Conservation (phyloP, 306 rosid species). For the Medicago arabica region DNA sequence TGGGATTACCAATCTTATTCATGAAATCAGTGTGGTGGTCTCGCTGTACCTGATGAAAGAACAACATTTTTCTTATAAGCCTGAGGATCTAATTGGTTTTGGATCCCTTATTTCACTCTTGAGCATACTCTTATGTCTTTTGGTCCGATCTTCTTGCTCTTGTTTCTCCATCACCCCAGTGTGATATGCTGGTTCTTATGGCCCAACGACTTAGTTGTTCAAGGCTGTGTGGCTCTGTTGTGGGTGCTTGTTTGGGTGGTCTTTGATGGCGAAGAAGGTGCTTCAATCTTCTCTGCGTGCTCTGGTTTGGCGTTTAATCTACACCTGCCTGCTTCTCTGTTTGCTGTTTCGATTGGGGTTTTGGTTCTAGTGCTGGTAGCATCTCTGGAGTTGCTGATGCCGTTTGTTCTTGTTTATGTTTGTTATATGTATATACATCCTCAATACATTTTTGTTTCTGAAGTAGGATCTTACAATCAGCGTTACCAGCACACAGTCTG, state of each 20-base stretch:
- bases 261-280: not conserved
- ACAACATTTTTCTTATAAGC: not conserved
- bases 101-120: too few species aligned
- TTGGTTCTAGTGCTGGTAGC: constrained; percentile 12
- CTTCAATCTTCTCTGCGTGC: constrained; percentile 1
- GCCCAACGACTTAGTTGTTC: not conserved
- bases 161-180: not conserved
- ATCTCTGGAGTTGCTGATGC: not conserved
- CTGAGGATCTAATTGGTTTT: not conserved
- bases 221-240: not conserved
- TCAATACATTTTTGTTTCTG: not conserved
- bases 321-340: not conserved
- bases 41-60: not conserved
- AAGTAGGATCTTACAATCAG: constrained; percentile 1
- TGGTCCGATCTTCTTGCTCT: not conserved
- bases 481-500: not conserved
- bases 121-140: too few species aligned
- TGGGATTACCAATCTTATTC: not conserved
- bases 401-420: not conserved
- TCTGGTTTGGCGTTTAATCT: not conserved
- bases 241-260: not conserved
- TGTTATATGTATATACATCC: not conserved
- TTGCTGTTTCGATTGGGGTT: constrained; percentile 10
- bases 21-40: not conserved
- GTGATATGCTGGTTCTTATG: not conserved